Evolutionary conservation across 352 stramenopile genomes (phyloP).

Genomic region (Globisporangium canariense): DNA sequence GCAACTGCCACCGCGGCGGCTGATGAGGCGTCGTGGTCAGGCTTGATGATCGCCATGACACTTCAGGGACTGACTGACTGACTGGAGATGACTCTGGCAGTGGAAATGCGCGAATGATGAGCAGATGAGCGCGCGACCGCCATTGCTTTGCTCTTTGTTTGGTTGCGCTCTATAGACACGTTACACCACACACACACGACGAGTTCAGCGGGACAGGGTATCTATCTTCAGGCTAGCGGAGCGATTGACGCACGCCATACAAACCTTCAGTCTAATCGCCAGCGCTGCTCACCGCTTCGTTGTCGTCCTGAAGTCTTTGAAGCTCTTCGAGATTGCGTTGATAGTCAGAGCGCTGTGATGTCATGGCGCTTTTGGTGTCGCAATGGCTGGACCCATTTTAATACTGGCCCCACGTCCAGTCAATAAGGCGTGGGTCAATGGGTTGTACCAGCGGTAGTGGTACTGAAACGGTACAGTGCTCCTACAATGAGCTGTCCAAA

Average conservation of each 20-base stretch:
- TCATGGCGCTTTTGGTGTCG: conserved; percentile 7
- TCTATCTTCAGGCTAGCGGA: background rate
- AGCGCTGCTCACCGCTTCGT: background rate
- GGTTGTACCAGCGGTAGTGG: background rate
- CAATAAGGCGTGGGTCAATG: background rate
- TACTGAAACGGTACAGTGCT: background rate
- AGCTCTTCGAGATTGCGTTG: conserved; percentile 8
- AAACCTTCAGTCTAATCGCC: conserved; percentile 4
- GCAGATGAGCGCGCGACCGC: background rate
- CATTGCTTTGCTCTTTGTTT: background rate
- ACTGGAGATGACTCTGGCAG: conserved; percentile 1
- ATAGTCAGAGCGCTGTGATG: conserved; percentile 6
- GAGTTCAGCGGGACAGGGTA: background rate
- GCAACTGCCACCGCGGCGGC: conserved; percentile 24
- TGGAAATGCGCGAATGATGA: conserved; percentile 15
- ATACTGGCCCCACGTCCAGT: background rate
- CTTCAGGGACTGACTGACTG: no score
- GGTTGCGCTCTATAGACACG: background rate
- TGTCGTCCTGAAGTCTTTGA: background rate
- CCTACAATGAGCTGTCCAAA: no score
- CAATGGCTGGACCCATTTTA: background rate
- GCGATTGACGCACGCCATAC: conserved; percentile 1
- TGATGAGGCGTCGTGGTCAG: conserved; percentile 38
- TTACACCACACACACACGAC: background rate
- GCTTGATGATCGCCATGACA: conserved; percentile 67